Conservation (phyloP, 2,329 filamentous ascomycete species). For the Incumbomyces delicatus region DNA sequence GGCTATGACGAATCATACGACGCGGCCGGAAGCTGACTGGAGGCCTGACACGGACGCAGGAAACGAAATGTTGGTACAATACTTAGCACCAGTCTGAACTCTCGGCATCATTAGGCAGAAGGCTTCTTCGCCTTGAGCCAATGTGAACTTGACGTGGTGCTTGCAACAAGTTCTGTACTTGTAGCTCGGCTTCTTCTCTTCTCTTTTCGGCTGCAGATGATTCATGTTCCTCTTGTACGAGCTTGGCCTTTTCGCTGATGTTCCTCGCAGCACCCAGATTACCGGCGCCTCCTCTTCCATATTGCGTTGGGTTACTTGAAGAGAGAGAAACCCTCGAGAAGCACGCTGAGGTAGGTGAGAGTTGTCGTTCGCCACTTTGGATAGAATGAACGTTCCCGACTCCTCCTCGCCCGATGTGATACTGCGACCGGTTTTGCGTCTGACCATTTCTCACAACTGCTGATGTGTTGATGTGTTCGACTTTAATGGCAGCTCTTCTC, state of each 20-base stretch:
- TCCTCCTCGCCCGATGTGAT: constrained; percentile 16
- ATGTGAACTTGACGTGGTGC: constrained; percentile 17
- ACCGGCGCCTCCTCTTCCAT: constrained; percentile 53
- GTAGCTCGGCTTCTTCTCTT: constrained; percentile 14
- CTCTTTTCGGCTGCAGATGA: constrained; percentile 13
- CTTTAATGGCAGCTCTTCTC: constrained; percentile 14
- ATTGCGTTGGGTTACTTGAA: constrained; percentile 21
- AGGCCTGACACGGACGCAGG: constrained; percentile 2
- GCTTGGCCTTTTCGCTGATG: constrained; percentile 8
- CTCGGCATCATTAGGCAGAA: constrained; percentile 2
- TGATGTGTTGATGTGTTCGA: constrained; percentile 17
- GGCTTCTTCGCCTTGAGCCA: constrained; percentile 12
- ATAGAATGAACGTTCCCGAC: constrained; percentile 14
- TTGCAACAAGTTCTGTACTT: constrained; percentile 16
- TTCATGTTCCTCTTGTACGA: constrained; percentile 11
- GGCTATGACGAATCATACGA: too few relatives aligned
- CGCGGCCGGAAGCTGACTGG: neutral
- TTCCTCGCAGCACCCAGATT: constrained; percentile 37
- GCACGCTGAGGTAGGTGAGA: constrained; percentile 20
- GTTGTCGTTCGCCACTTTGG: constrained; percentile 13
- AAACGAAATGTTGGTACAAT: neutral
- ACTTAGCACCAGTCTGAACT: neutral
- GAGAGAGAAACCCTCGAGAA: constrained; percentile 11
- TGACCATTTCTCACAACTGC: constrained; percentile 7
- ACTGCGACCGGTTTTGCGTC: constrained; percentile 13